Evolutionary conservation across 441 rosid genomes (phyloP), one percentile per base, ranked within the genome.

Genomic region (Arabidopsis hybrid): DNA sequence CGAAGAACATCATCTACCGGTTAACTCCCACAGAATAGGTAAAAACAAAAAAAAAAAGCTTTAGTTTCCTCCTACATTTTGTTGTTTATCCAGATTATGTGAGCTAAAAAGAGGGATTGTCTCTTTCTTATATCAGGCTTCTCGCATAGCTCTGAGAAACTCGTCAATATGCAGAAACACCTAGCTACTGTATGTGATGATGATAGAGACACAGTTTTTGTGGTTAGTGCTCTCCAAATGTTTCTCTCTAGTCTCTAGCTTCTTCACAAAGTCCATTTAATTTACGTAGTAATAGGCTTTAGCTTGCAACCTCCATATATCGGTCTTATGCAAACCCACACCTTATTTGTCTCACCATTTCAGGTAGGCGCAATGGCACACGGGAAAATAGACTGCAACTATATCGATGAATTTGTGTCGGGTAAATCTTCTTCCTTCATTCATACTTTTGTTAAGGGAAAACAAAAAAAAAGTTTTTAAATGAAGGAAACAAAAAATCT

Each of bases 301-400:
- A 42, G 53, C 47, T 64, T 63, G 36, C 53, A 56, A 40, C 34
- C 57, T 21, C 26, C 26, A 21, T 21, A 21, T 21, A 21, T 21
- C 26, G 26, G 26, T 21, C 26, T n/a, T 35, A 51, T 11, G 2
- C 56, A 51, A 65, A 26, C n/a, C 0, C n/a, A 42, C 51, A 3
- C 26, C 50, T 64, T 45, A 16, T 36, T 34, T 60, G 38, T 21
- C 26, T n/a, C 14, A 49, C 51, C 39, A 61, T 63, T 72, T 36
- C 58, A 93, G 98, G 86, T 89, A 59, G 98, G 98, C 69, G 95
- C 97, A 2, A 89, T 93, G 98, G 82, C 97, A 11, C 96, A 93
- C 39, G 98, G 98, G 46, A 93, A 89, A 78, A 88, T 91, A 67
- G 82, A 87, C 1, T 77, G 83, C 0, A 91, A 91, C 43, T 91